These are phyloP conservation scores for Coix lacrymajobi DNA, from an alignment of 176 grass and related monocot species.

Conservation along the genomic window DNA sequence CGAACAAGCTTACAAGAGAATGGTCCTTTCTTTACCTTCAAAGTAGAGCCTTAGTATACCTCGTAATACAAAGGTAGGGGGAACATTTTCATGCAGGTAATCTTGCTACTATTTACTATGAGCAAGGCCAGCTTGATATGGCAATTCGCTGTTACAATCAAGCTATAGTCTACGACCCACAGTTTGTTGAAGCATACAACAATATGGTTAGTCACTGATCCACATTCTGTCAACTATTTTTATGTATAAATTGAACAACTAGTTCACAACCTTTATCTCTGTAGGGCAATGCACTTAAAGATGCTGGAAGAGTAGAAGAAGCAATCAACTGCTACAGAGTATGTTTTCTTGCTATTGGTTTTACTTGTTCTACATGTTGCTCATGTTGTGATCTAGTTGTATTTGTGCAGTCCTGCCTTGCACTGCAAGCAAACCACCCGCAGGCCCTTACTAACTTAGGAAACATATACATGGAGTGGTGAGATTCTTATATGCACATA, in stretches of 20 bases:
- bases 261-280: constrained; percentile 2
- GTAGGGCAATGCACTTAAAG: constrained; percentile 93
- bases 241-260: constrained; percentile 14
- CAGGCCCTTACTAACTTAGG: constrained; percentile 88
- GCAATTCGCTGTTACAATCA: constrained; percentile 82
- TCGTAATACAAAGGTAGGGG: constrained; percentile 59
- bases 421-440: constrained; percentile 81
- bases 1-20: constrained; percentile 52
- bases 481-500: constrained; percentile 21
- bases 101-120: constrained; percentile 81
- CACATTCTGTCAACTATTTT: background rate
- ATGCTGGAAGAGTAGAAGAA: constrained; percentile 85
- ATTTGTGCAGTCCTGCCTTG: constrained; percentile 66
- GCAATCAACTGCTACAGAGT: constrained; percentile 84
- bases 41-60: constrained; percentile 45
- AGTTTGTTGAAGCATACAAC: constrained; percentile 78
- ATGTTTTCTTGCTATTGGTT: constrained; percentile 17
- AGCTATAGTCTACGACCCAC: constrained; percentile 69
- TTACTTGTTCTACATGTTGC: constrained; percentile 4
- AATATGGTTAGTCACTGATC: constrained; percentile 53
- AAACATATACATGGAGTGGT: constrained; percentile 97
- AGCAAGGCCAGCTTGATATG: constrained; percentile 87
- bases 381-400: constrained; percentile 22
- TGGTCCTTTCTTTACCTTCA: constrained; percentile 54
- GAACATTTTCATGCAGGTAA: constrained; percentile 79